These are phyloP conservation scores for Epichloe glyceriae DNA, from an alignment of 2,329 filamentous ascomycete species.

Conservation along the genomic window DNA sequence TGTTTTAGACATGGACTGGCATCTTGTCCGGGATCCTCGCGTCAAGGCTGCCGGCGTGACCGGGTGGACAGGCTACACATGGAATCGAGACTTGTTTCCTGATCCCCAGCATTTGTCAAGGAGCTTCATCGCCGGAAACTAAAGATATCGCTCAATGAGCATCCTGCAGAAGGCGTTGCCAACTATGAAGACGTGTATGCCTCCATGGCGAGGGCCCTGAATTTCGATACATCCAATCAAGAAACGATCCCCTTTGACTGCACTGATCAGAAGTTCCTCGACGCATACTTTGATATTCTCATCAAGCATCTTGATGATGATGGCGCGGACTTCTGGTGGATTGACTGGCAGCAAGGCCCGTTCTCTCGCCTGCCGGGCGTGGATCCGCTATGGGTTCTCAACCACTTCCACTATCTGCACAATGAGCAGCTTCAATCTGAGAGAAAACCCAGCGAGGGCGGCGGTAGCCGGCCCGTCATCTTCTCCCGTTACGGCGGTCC, in stretches of 20 bases:
- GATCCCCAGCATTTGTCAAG: slow-evolving; percentile 38
- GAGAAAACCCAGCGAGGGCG: slow-evolving; percentile 12
- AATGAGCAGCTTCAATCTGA: slow-evolving; percentile 23
- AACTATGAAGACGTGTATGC: slow-evolving; percentile 43
- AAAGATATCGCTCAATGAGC: slow-evolving; percentile 46
- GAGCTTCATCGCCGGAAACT: slow-evolving; percentile 38
- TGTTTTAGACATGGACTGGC: slow-evolving; percentile 57
- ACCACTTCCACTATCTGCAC: slow-evolving; percentile 51
- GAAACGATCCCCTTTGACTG: slow-evolving; percentile 44
- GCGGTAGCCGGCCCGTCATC: slow-evolving; percentile 29
- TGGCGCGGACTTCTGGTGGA: slow-evolving; percentile 53
- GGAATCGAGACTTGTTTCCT: slow-evolving; percentile 31
- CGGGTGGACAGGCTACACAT: slow-evolving; percentile 12
- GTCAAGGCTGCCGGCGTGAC: slow-evolving; percentile 41
- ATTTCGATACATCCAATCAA: slow-evolving; percentile 34
- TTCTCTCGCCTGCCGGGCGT: slow-evolving; percentile 41
- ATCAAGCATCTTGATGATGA: slow-evolving; percentile 41
- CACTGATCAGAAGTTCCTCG: slow-evolving; percentile 37
- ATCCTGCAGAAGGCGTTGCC: slow-evolving; percentile 46
- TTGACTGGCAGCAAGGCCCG: slow-evolving; percentile 54
- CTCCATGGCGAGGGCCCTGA: slow-evolving; percentile 37
- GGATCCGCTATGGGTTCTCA: slow-evolving; percentile 52
- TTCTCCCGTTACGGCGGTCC: slow-evolving; percentile 51
- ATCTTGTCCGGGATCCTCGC: slow-evolving; percentile 35
- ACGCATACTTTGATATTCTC: slow-evolving; percentile 45